A percentile compares a stretch with the other conserved stretches of the same genome.
These are phyloP conservation scores for Kalmanozyma brasiliensis DNA, from an alignment of 1,284 basidiomycete genomes.

Conservation along the genomic window DNA sequence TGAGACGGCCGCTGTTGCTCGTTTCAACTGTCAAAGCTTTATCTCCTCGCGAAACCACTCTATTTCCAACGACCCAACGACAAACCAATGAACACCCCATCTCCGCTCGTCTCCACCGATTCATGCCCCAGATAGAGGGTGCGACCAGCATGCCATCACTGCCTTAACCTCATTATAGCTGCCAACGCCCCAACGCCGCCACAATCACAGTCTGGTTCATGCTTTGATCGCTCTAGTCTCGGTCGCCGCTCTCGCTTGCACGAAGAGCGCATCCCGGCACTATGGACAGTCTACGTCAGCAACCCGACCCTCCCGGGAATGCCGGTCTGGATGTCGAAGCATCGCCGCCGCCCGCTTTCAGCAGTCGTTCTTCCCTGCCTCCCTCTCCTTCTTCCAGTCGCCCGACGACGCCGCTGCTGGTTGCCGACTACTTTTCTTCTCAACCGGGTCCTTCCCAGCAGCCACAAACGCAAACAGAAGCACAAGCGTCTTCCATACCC, in stretches of 20 bases:
- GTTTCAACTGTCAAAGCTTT: background rate
- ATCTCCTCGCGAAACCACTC: constrained; percentile 1
- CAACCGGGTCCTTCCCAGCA: constrained; percentile 1
- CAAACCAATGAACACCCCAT: background rate
- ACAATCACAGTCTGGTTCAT: constrained; percentile 1
- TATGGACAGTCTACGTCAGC: background rate
- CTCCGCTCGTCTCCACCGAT: constrained; percentile 11
- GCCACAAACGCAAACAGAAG: too few species aligned
- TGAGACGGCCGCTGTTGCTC: background rate
- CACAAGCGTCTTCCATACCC: constrained; percentile 10
- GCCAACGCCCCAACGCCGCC: too few species aligned
- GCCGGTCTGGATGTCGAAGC: background rate
- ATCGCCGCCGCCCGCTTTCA: constrained; percentile 15
- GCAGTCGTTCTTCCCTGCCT: constrained; percentile 9
- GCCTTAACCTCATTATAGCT: too few species aligned
- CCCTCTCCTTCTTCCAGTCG: constrained; percentile 4
- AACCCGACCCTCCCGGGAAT: constrained; percentile 2
- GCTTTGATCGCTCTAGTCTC: background rate
- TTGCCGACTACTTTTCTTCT: background rate
- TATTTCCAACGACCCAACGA: background rate
- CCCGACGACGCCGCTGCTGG: background rate
- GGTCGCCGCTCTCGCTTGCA: constrained; percentile 2
- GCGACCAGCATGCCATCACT: background rate
- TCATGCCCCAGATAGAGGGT: background rate
- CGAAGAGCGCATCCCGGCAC: background rate